Base-by-base conservation (phyloP, 306 rosid genomes). In the Acacia crassicarpa region DNA sequence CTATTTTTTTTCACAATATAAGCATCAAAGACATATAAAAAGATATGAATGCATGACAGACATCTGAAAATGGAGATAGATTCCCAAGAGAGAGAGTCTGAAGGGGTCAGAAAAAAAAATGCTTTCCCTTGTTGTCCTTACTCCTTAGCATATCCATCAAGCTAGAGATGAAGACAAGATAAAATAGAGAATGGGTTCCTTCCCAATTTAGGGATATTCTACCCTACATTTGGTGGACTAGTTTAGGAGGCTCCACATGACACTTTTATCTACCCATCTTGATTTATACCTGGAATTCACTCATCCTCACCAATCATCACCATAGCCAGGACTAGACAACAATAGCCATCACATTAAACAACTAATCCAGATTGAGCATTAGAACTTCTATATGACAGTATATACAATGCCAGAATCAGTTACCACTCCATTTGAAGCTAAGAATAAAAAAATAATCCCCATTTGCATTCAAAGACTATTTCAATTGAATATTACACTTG, bases 81-180 rank as follows among this genome's bases (percentile, higher is more conserved):
- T 80, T 77, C 76, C 53, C 67, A 7, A 45, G 25, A 68, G 33
- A 67, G 20, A 38, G 33, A 41, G 74, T 75, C 62, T 70, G 19
- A 77, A 75, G 8, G 16, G 53, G n/a, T 22, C 16, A 4, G 30
- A 20, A 5, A 48, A 33, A 33, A 58, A 38, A 6, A 44, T 68
- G 38, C 8, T 69, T 76, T 44, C 30, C 51, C 62, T 23, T 68
- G 23, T 17, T 46, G 20, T 22, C 40, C 51, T 46, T 76, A 4
- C 14, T 22, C 40, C 51, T 46, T 76, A 4, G 17, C 51, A 61
- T 76, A 19, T 51, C 4, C 33, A 40, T 74, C 35, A 49, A 80
- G 67, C 53, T 46, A 2, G 45, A 72, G 51, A n/a, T 33, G 74
- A n/a, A 63, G 11, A 66, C 38, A 10, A 59, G 58, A 77, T 22